phyloP scores from a whole-genome alignment of 306 rosid species.

The Quercus aquifolioides region DNA sequence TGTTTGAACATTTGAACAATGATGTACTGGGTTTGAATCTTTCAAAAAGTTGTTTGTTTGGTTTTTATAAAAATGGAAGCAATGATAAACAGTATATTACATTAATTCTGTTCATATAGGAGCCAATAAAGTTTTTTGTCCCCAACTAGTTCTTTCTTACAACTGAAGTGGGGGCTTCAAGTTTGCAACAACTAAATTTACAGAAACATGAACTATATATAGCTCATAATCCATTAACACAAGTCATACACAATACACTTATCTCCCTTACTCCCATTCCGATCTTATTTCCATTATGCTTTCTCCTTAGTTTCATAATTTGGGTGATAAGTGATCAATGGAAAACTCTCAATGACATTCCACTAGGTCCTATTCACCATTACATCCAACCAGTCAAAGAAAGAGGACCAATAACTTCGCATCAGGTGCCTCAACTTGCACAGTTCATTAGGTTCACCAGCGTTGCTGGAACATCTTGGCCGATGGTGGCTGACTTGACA shows the following conservation, averaged over 20 bases:
- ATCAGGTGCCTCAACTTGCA: constrained; percentile 8
- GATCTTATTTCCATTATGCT: not conserved
- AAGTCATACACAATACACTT: not conserved
- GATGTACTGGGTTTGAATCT: too few species aligned
- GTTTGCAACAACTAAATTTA: constrained; percentile 17
- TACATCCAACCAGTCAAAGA: constrained; percentile 2
- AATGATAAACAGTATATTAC: too few species aligned
- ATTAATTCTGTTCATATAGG: constrained; percentile 16
- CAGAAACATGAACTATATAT: constrained; percentile 25
- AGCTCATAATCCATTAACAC: constrained; percentile 15
- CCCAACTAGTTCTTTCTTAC: constrained; percentile 17
- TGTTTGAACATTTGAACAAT: too few species aligned
- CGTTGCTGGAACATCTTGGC: constrained; percentile 40
- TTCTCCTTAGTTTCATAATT: not conserved
- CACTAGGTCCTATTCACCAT: not conserved
- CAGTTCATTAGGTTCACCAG: constrained; percentile 4
- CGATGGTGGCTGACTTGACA: constrained; percentile 18
- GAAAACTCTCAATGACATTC: constrained; percentile 3
- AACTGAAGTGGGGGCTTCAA: not conserved
- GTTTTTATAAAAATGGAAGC: too few species aligned
- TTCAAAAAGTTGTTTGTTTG: too few species aligned
- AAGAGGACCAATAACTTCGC: constrained; percentile 2
- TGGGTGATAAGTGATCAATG: not conserved
- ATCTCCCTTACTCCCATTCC: constrained; percentile 10
- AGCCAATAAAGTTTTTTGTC: constrained; percentile 18